A percentile compares a stretch with the other conserved stretches of the same genome.
These are phyloP conservation scores for Talaromyces nanjingensis DNA, from an alignment of 495 filamentous ascomycete species.

Conservation along the genomic window DNA sequence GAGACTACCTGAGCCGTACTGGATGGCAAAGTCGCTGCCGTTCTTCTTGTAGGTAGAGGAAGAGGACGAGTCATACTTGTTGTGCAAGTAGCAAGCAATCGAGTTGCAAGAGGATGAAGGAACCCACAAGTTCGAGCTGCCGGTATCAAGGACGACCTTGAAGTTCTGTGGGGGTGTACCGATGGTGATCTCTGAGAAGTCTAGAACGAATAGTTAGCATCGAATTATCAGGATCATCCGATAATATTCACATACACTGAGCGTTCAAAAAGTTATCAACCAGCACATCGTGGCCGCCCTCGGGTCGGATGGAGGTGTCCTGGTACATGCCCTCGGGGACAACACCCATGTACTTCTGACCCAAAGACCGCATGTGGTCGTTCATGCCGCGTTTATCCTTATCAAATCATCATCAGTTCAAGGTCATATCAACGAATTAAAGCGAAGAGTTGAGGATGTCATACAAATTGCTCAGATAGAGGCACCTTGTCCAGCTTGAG, in stretches of 20 bases:
- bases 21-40: slow-evolving; percentile 85
- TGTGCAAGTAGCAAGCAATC: slow-evolving; percentile 97
- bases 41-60: slow-evolving; percentile 95
- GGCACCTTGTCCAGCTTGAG: slow-evolving; percentile 97
- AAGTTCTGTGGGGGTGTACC: slow-evolving; percentile 90
- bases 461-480: slow-evolving; percentile 83
- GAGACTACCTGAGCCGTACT: slow-evolving; percentile 91
- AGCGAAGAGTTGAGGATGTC: slow-evolving; percentile 22
- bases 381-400: slow-evolving; percentile 73
- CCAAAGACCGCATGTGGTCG: slow-evolving; percentile 70
- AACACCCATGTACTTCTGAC: slow-evolving; percentile 80
- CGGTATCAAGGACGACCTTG: slow-evolving; percentile 98
- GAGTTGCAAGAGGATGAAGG: slow-evolving; percentile 85
- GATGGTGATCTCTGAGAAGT: slow-evolving; percentile 94
- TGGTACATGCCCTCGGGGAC: slow-evolving; percentile 72
- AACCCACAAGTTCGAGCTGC: slow-evolving; percentile 99
- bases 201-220: slow-evolving; percentile 38
- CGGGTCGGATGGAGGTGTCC: slow-evolving; percentile 58
- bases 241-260: slow-evolving; percentile 64
- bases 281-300: slow-evolving; percentile 72
- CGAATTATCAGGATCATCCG: neutral
- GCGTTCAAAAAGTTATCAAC: slow-evolving; percentile 98
- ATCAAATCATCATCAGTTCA: slow-evolving; percentile 10
- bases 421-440: neutral
- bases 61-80: slow-evolving; percentile 85